phyloP scores from a whole-genome alignment of 2,329 filamentous ascomycete species.

The Dactylellina leptospora region DNA sequence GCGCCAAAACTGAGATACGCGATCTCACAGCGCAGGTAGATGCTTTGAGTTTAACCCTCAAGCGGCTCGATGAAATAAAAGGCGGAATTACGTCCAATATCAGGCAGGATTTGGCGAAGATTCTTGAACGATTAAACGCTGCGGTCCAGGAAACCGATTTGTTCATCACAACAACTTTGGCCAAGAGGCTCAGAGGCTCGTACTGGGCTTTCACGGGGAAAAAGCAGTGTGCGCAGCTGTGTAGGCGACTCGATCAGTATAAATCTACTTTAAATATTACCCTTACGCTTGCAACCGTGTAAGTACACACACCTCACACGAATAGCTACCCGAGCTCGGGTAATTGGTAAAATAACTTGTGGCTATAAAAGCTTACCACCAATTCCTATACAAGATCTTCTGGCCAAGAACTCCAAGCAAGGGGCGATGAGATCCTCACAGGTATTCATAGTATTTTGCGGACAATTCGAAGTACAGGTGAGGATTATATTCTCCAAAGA shows the following conservation, averaged over 20 bases:
- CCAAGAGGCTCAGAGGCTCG: slow-evolving; percentile 9
- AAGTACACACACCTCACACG: no score
- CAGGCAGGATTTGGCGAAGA: neutral
- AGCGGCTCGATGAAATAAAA: neutral
- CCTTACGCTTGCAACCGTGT: slow-evolving; percentile 2
- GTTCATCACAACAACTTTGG: slow-evolving; percentile 2
- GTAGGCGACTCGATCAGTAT: slow-evolving; percentile 7
- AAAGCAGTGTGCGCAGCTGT: slow-evolving; percentile 4
- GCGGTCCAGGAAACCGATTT: neutral
- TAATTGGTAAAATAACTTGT: no score
- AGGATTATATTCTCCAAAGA: neutral
- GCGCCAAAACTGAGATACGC: neutral
- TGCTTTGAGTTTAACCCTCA: neutral
- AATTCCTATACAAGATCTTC: neutral
- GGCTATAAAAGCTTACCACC: neutral
- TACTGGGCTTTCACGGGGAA: slow-evolving; percentile 16
- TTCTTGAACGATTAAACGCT: neutral
- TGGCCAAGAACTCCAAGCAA: neutral
- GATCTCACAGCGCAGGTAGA: neutral
- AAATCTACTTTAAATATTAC: slow-evolving; percentile 17
- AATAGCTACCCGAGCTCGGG: no score
- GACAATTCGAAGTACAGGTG: neutral
- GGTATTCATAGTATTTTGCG: neutral
- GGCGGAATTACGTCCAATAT: neutral
- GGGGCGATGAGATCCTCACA: neutral